A percentile compares a stretch with the other conserved stretches of the same genome.
phyloP scores from a whole-genome alignment of 2,329 filamentous ascomycete genomes.

The Samsoniella hepiali region DNA sequence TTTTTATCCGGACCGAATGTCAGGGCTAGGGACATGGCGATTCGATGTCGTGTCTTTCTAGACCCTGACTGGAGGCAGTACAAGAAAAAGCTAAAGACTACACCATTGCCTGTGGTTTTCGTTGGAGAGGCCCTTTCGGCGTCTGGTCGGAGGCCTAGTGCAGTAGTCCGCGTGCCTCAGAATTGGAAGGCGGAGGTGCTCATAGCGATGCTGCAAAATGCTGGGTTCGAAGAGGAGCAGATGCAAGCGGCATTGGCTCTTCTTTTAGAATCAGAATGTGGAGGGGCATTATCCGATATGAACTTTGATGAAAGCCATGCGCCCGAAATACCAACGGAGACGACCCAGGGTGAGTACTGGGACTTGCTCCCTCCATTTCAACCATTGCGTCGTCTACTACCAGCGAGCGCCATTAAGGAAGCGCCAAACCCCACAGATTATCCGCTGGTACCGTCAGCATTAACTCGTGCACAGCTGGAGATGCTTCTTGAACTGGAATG shows the following conservation, averaged over 20 bases:
- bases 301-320: slow-evolving; percentile 33
- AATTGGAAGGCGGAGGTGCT: slow-evolving; percentile 33
- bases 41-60: slow-evolving; percentile 36
- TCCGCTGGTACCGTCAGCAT: slow-evolving; percentile 48
- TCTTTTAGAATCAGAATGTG: slow-evolving; percentile 35
- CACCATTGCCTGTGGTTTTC: neutral
- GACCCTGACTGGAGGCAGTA: slow-evolving; percentile 26
- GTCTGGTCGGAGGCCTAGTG: neutral
- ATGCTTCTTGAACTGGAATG: slow-evolving; percentile 67
- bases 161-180: slow-evolving; percentile 24
- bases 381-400: neutral
- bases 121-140: slow-evolving; percentile 18
- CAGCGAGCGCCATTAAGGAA: neutral
- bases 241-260: slow-evolving; percentile 34
- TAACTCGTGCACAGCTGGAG: slow-evolving; percentile 63
- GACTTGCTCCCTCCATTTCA: neutral
- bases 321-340: neutral
- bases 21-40: slow-evolving; percentile 43
- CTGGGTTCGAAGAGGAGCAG: slow-evolving; percentile 32
- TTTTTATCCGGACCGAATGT: slow-evolving; percentile 63
- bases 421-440: slow-evolving; percentile 24
- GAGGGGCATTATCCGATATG: slow-evolving; percentile 26
- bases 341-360: neutral
- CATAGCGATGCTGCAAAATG: slow-evolving; percentile 37
- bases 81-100: slow-evolving; percentile 16